Evolutionary conservation across 2,329 filamentous ascomycete species (phyloP).

Genomic region (Pseudogymnoascus sp.): DNA sequence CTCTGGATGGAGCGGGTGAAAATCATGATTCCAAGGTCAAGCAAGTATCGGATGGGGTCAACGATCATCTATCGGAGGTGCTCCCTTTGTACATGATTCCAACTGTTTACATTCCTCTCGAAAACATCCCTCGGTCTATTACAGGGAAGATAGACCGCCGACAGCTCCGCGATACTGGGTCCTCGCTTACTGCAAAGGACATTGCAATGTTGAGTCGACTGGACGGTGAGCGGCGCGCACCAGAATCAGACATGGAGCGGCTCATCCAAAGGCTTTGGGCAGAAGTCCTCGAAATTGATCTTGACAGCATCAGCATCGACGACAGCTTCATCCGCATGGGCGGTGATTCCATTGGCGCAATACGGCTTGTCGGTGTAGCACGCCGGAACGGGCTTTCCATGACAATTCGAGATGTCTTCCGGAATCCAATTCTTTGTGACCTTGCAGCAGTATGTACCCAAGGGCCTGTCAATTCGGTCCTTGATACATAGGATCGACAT

Average conservation of each 20-base stretch:
- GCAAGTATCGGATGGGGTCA: neutral
- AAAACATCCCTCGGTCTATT: constrained; percentile 23
- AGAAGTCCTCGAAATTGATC: constrained; percentile 32
- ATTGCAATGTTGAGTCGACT: neutral
- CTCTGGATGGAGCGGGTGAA: neutral
- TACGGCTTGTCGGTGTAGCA: constrained; percentile 32
- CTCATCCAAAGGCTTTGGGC: constrained; percentile 32
- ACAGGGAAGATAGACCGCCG: constrained; percentile 29
- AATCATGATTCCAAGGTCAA: neutral
- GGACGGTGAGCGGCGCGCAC: neutral
- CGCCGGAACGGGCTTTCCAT: constrained; percentile 12
- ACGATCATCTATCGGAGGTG: neutral
- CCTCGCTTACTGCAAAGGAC: constrained; percentile 1
- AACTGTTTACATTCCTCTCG: constrained; percentile 24
- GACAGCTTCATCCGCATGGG: constrained; percentile 33
- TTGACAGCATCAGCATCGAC: constrained; percentile 23
- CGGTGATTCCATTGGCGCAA: constrained; percentile 38
- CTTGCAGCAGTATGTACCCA: neutral
- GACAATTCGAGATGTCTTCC: constrained; percentile 14
- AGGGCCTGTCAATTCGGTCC: neutral
- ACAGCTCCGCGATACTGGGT: constrained; percentile 1
- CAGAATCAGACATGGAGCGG: neutral
- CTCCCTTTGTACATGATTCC: constrained; percentile 30
- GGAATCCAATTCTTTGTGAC: constrained; percentile 10
- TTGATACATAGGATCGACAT: neutral